Conservation (phyloP, 2,329 filamentous ascomycete species). For the Ceratocystis eucalypticola region DNA sequence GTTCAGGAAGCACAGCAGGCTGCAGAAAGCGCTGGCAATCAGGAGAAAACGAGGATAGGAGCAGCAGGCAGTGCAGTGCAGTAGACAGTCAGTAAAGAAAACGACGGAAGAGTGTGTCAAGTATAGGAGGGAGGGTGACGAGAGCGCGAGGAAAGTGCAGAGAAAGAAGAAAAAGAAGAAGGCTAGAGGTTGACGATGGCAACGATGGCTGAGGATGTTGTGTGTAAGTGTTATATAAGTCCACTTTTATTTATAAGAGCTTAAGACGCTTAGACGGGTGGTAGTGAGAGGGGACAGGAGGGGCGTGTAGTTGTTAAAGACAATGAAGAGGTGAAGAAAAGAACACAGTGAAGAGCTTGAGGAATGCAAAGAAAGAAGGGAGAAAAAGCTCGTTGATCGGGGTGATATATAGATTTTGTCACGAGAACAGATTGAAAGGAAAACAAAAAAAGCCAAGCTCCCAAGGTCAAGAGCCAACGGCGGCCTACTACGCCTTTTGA, state of each 20-base stretch:
- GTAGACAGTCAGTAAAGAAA: too few species aligned
- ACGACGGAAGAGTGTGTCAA: too few species aligned
- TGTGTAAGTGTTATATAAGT: slow-evolving; percentile 2
- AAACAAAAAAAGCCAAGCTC: not conserved
- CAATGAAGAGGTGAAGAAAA: not conserved
- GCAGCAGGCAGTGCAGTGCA: too few species aligned
- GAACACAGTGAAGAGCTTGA: not conserved
- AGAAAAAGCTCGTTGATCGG: not conserved
- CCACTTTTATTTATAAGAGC: not conserved
- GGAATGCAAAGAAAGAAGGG: not conserved
- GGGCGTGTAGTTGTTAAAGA: not conserved
- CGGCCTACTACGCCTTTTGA: not conserved
- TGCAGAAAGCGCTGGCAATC: not conserved
- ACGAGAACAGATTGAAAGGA: not conserved
- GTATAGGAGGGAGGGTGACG: not conserved
- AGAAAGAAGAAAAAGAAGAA: not conserved
- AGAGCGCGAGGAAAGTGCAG: not conserved
- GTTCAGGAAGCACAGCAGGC: not conserved
- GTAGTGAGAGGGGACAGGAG: not conserved
- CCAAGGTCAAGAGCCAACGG: not conserved
- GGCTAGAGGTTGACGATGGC: not conserved
- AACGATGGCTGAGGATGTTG: not conserved
- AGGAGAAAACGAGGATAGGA: not conserved
- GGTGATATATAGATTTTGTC: slow-evolving; percentile 3
- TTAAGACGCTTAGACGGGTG: not conserved